Evolutionary conservation across 2,329 filamentous ascomycete species (phyloP).

Genomic region (Diaporthe sp.): DNA sequence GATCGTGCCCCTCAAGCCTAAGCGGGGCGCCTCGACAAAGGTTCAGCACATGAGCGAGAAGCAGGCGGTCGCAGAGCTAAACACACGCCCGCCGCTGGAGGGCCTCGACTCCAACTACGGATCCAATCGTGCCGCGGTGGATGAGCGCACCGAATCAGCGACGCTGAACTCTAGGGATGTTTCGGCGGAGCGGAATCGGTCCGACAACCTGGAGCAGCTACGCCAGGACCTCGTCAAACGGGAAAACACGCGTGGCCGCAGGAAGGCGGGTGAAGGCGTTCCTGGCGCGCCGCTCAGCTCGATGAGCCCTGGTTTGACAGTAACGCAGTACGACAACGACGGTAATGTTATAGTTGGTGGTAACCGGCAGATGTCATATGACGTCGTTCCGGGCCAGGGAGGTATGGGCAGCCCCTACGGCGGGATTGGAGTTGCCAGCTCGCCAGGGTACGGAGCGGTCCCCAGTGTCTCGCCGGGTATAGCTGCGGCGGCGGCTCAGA

Average conservation of each 20-base stretch:
- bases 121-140: conserved; percentile 28
- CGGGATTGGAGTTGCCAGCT: conserved; percentile 15
- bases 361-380: conserved; percentile 35
- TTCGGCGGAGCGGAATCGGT: conserved; percentile 30
- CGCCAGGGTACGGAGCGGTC: not conserved
- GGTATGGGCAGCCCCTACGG: conserved; percentile 29
- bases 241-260: conserved; percentile 36
- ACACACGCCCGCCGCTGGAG: conserved; percentile 26
- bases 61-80: conserved; percentile 50
- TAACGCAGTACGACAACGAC: conserved; percentile 36
- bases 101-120: conserved; percentile 35
- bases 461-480: conserved; percentile 33
- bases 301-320: conserved; percentile 32
- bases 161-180: conserved; percentile 38
- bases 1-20: conserved; percentile 67
- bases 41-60: conserved; percentile 46
- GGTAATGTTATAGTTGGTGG: conserved; percentile 11
- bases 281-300: conserved; percentile 23
- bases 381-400: conserved; percentile 33
- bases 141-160: conserved; percentile 21
- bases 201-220: conserved; percentile 38
- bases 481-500: conserved; percentile 36
- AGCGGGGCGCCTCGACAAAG: conserved; percentile 15
- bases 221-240: conserved; percentile 37
- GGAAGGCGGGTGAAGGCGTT: conserved; percentile 38